phyloP scores from a whole-genome alignment of 352 stramenopile species.

The Phytophthora sojae region DNA sequence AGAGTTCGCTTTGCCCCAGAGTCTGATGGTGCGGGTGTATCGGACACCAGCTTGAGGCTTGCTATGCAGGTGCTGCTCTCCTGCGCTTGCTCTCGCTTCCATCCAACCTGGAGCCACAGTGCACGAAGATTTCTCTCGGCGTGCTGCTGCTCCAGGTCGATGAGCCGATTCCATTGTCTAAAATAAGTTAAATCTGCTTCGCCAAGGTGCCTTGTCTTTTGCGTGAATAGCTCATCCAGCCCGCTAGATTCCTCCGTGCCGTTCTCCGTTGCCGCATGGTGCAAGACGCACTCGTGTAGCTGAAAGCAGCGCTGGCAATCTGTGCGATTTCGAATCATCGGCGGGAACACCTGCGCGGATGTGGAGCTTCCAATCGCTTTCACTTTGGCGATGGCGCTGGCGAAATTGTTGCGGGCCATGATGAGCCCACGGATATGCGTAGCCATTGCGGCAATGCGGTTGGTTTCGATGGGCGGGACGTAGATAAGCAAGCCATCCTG shows the following conservation, averaged over 20 bases:
- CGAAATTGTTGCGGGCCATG: constrained; percentile 76
- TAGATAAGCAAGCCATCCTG: constrained; percentile 80
- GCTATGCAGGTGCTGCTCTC: constrained; percentile 65
- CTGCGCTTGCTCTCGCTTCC: constrained; percentile 61
- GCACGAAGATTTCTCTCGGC: constrained; percentile 71
- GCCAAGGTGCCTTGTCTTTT: constrained; percentile 62
- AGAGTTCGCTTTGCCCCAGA: constrained; percentile 51
- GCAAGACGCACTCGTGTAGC: constrained; percentile 83
- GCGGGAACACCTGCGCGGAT: constrained; percentile 64
- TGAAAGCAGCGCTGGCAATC: constrained; percentile 89
- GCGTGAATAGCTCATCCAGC: constrained; percentile 72
- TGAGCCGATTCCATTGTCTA: constrained; percentile 72
- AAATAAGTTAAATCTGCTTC: constrained; percentile 73
- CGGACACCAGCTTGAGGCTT: constrained; percentile 54
- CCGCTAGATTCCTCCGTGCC: constrained; percentile 71
- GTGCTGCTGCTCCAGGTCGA: constrained; percentile 82
- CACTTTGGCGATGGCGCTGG: constrained; percentile 62
- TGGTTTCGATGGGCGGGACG: constrained; percentile 72
- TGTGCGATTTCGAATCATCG: constrained; percentile 70
- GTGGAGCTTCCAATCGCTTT: constrained; percentile 61
- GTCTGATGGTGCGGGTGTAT: constrained; percentile 43
- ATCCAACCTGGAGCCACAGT: constrained; percentile 72
- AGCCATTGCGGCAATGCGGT: constrained; percentile 64
- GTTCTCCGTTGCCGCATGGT: constrained; percentile 83
- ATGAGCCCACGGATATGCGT: constrained; percentile 71